A percentile compares a stretch with the other conserved stretches of the same genome.
Conservation (phyloP, 2,329 filamentous ascomycete genomes). For the Periconia digitata region DNA sequence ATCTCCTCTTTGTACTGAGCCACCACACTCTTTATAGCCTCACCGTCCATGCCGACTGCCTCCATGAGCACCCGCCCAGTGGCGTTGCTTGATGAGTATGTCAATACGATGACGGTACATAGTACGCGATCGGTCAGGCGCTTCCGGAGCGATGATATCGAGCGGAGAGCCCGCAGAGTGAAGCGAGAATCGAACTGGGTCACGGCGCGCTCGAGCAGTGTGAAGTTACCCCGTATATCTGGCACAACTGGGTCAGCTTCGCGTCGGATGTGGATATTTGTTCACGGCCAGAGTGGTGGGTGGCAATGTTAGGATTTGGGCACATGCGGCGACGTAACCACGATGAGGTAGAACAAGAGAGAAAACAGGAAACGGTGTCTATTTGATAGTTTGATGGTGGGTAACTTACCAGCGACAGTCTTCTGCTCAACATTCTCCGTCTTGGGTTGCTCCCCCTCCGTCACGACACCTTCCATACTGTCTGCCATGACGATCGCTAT, state of each 20-base stretch:
- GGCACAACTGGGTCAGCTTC: constrained; percentile 34
- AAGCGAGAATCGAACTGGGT: constrained; percentile 93
- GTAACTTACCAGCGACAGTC: constrained; percentile 41
- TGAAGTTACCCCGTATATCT: constrained; percentile 97
- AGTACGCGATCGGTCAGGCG: constrained; percentile 80
- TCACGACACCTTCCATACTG: constrained; percentile 53
- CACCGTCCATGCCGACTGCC: constrained; percentile 68
- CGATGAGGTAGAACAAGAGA: constrained; percentile 18
- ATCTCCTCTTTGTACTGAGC: constrained; percentile 66
- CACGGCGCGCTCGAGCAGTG: constrained; percentile 87
- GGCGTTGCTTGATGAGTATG: constrained; percentile 69
- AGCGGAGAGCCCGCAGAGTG: constrained; percentile 88
- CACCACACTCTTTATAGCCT: constrained; percentile 59
- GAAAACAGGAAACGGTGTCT: constrained; percentile 18
- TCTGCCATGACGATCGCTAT: constrained; percentile 48
- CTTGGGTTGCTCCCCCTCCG: constrained; percentile 45
- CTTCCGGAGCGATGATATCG: constrained; percentile 95
- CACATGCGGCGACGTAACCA: constrained; percentile 12
- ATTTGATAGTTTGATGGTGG: constrained; percentile 12
- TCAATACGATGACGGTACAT: constrained; percentile 77
- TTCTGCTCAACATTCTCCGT: constrained; percentile 45
- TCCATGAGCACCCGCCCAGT: constrained; percentile 70
- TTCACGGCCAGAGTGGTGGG: background rate
- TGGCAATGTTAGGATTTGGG: constrained; percentile 31
- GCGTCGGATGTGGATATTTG: constrained; percentile 14